Conservation (phyloP, 1,284 basidiomycete species). For the Serendipita sp. region DNA sequence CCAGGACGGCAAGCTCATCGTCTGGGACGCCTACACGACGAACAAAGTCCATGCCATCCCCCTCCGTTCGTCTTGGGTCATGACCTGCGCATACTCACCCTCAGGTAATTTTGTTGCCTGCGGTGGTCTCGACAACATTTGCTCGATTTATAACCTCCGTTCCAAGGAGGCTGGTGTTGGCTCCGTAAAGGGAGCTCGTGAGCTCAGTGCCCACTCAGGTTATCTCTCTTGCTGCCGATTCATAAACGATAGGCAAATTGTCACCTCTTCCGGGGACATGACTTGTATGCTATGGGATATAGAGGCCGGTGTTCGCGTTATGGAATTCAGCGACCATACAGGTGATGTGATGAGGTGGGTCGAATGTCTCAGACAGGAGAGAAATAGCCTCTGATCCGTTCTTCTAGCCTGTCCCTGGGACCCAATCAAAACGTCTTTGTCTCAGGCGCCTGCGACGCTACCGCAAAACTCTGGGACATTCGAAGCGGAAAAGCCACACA, state of each 20-base stretch:
- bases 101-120: constrained; percentile 95
- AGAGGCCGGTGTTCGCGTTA: constrained; percentile 85
- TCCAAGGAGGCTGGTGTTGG: constrained; percentile 43
- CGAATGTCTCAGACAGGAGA: constrained; percentile 12
- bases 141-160: constrained; percentile 90
- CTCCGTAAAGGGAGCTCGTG: constrained; percentile 67
- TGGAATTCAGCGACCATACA: constrained; percentile 97
- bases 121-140: constrained; percentile 97
- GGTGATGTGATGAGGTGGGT: constrained; percentile 95
- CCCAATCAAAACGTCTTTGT: constrained; percentile 94
- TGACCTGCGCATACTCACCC: constrained; percentile 98
- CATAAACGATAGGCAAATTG: constrained; percentile 94
- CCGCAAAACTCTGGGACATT: constrained; percentile 98
- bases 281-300: constrained; percentile 99
- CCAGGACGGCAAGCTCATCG: constrained; percentile 97
- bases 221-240: constrained; percentile 97
- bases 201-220: constrained; percentile 91
- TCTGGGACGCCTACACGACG: constrained; percentile 99
- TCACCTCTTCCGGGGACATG: constrained; percentile 97
- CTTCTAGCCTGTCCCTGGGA: constrained; percentile 73
- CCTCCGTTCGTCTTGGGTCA: constrained; percentile 95
- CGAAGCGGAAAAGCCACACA: constrained; percentile 92
- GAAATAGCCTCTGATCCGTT: constrained; percentile 4
- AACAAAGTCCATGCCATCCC: constrained; percentile 99
- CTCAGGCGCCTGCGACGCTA: constrained; percentile 95